Conservation (phyloP, 768 basidiomycete genomes). For the Cystofilobasidium capitatum region DNA sequence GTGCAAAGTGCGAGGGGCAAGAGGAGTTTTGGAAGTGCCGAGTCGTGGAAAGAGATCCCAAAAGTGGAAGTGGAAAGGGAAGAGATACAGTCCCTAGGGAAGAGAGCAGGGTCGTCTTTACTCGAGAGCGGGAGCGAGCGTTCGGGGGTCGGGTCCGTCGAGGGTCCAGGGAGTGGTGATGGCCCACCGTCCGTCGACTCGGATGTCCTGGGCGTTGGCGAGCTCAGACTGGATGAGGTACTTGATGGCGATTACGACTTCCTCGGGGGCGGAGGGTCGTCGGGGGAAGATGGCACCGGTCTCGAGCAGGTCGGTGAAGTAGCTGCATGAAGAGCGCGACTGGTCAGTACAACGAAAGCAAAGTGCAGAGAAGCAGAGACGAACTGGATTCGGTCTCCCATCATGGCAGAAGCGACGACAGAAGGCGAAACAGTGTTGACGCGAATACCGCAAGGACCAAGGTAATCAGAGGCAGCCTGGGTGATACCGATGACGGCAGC, state of each 20-base stretch:
- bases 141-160: conserved; percentile 28
- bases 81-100: too few species aligned
- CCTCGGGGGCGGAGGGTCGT: conserved; percentile 19
- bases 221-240: conserved; percentile 22
- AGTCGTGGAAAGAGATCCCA: too few species aligned
- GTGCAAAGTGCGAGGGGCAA: too few species aligned
- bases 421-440: conserved; percentile 36
- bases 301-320: conserved; percentile 26
- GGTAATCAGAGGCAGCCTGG: conserved; percentile 32
- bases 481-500: conserved; percentile 34
- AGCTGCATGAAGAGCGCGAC: background rate
- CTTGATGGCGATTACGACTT: conserved; percentile 12
- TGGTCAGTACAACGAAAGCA: too few species aligned
- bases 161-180: conserved; percentile 30
- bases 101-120: too few species aligned
- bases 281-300: conserved; percentile 30
- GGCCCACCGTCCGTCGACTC: conserved; percentile 31
- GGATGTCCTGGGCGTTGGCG: conserved; percentile 15
- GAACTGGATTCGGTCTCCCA: conserved; percentile 15
- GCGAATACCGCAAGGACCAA: conserved; percentile 36
- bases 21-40: too few species aligned
- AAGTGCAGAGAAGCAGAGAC: background rate
- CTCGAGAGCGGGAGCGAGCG: conserved; percentile 35
- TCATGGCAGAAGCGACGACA: conserved; percentile 28
- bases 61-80: too few species aligned